Evolutionary conservation across 139 green algal species (phyloP).

Genomic region (Astrephomene gubernaculifera): DNA sequence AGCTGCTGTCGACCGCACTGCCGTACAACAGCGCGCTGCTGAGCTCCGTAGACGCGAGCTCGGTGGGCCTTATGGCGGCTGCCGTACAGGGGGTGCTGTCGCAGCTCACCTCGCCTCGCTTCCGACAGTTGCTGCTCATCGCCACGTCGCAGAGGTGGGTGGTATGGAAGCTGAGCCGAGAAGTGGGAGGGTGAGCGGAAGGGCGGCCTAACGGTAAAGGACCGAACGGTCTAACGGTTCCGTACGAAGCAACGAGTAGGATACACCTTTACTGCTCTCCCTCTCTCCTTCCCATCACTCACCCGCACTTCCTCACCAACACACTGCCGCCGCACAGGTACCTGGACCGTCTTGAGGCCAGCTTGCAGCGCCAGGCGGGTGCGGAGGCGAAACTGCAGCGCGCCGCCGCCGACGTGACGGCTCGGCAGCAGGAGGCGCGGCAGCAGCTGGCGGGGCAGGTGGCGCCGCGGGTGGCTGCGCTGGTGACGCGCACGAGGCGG

Average conservation of each 20-base stretch:
- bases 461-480: conserved; percentile 14
- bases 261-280: too few species aligned
- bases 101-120: conserved; percentile 48
- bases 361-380: conserved; percentile 63
- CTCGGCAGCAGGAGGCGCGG: conserved; percentile 47
- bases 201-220: too few species aligned
- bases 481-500: conserved; percentile 39
- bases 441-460: conserved; percentile 41
- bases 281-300: too few species aligned
- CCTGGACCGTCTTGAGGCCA: conserved; percentile 52
- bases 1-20: conserved; percentile 43
- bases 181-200: too few species aligned
- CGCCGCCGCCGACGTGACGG: conserved; percentile 53
- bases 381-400: conserved; percentile 64
- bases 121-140: conserved; percentile 68
- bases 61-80: conserved; percentile 46
- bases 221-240: too few species aligned
- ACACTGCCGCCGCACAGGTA: conserved; percentile 49
- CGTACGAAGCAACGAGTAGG: too few species aligned
- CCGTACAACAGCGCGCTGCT: conserved; percentile 55
- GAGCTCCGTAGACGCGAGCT: conserved; percentile 40
- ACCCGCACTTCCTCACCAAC: too few species aligned
- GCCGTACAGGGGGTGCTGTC: conserved; percentile 39
- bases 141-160: conserved; percentile 52
- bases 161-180: too few species aligned